Evolutionary conservation across 192 early-diverging fungal genomes (phyloP).

Genomic region (Coemansia sp.): DNA sequence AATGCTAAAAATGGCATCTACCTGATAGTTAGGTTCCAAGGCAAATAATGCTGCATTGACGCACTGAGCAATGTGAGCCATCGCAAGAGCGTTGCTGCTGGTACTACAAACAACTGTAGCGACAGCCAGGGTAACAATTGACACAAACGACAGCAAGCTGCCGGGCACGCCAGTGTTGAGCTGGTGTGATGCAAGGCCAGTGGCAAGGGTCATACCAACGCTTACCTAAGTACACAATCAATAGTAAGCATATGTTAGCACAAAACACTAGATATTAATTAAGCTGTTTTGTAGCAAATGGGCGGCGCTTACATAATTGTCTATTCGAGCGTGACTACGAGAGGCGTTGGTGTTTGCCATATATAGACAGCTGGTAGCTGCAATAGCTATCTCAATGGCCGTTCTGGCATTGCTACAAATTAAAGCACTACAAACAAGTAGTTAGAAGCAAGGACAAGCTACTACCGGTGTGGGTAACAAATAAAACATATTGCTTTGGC

Average conservation of each 20-base stretch:
- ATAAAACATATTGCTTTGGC: background rate
- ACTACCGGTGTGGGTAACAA: background rate
- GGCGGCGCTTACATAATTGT: background rate
- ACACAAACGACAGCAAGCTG: background rate
- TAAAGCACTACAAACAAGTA: background rate
- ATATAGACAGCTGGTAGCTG: background rate
- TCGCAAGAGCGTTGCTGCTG: background rate
- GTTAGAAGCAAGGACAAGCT: background rate
- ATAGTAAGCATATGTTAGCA: background rate
- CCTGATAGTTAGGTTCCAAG: background rate
- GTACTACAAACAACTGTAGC: background rate
- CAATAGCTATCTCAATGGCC: background rate
- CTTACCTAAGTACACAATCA: background rate
- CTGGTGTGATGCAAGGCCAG: background rate
- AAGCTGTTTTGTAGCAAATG: background rate
- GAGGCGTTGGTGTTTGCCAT: background rate
- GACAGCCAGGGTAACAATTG: background rate
- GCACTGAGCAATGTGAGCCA: background rate
- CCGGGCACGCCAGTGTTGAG: background rate
- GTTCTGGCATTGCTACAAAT: background rate
- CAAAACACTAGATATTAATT: background rate
- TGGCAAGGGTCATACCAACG: background rate
- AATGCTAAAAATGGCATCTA: background rate
- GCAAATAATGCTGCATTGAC: background rate
- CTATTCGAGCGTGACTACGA: background rate